Base-by-base conservation (phyloP, 2,329 filamentous ascomycete species). In the Neoscytalidium dimidiatum region DNA sequence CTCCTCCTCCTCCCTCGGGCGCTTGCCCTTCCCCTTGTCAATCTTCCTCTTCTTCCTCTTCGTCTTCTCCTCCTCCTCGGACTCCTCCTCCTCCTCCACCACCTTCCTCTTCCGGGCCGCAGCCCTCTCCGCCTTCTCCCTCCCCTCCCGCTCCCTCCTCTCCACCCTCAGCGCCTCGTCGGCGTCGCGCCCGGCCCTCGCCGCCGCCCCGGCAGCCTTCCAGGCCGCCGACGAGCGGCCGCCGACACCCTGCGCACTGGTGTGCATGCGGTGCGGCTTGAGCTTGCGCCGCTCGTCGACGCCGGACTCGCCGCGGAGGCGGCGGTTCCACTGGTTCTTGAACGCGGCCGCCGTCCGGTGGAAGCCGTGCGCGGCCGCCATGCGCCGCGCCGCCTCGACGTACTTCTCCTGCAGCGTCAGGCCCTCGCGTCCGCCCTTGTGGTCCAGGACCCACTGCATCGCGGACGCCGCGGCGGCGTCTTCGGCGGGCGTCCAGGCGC, bases 251-350 rank as follows among this genome's bases (percentile, higher is more conserved):
- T 58, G 53, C 5, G 29, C 35, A 7, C 33, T 43, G 23, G 53
- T 58, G 21, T 29, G 23, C 58, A 62, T 33, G 6, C 58, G 64
- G 4, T 66, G 41, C n/a, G 33, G 38, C 33, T 48, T 64, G n/a
- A 31, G 43, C 26, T 1, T 14, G 46, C 26, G 53, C 62, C 66
- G 56, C 66, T 66, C 66, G 14, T 67, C 66, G 21, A 66, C 26
- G 4, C 66, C 66, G 3, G 35, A 29, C 1, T 13, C 4, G 0
- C 1, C n/a, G 14, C 66, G 64, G 19, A 64, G n/a, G 6, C 52
- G 7, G n/a, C 66, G 66, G 17, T 17, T 35, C 48, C 51, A 67
- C n/a, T 58, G 35, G 14, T 11, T 57, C 26, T 53, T 51, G 58
- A 66, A 4, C 2, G 66, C 64, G 13, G 6, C 3, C 14, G 5